These are phyloP conservation scores for Wickerhamomyces bisporus DNA, from an alignment of 805 yeast genomes.

Conservation along the genomic window DNA sequence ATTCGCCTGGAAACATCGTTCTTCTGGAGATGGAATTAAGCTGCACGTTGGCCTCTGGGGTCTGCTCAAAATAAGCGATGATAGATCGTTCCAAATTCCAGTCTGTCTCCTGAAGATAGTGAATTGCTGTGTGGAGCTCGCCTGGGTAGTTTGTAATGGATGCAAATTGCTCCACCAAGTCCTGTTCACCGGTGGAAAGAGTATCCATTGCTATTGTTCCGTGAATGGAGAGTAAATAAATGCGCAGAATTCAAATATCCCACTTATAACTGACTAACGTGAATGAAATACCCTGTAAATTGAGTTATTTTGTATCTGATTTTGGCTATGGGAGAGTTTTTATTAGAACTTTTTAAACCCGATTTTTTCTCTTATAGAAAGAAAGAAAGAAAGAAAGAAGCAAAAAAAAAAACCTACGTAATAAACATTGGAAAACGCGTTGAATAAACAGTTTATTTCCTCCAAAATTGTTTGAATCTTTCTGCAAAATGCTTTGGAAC, in stretches of 20 bases:
- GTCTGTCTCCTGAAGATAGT: constrained; percentile 21
- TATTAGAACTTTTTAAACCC: background rate
- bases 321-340: too few relatives aligned
- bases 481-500: constrained; percentile 42
- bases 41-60: constrained; percentile 20
- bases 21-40: constrained; percentile 11
- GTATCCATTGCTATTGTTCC: constrained; percentile 10
- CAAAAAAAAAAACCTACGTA: too few relatives aligned
- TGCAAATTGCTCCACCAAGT: constrained; percentile 10
- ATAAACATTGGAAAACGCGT: too few relatives aligned
- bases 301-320: too few relatives aligned
- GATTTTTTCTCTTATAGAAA: background rate
- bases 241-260: too few relatives aligned
- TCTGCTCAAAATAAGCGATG: constrained; percentile 19
- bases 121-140: constrained; percentile 19
- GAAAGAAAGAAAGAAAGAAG: too few relatives aligned
- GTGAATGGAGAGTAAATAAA: too few relatives aligned
- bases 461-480: constrained; percentile 16
- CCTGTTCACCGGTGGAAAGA: constrained; percentile 10
- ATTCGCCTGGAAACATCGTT: constrained; percentile 3
- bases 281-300: too few relatives aligned
- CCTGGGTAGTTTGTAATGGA: constrained; percentile 17
- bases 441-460: background rate
- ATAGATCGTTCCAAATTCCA: constrained; percentile 37
- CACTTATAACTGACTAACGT: too few relatives aligned